Evolutionary conservation across 805 yeast species (phyloP), one percentile per base, ranked within the genome.

Genomic region (Myxozyma neotropica): DNA sequence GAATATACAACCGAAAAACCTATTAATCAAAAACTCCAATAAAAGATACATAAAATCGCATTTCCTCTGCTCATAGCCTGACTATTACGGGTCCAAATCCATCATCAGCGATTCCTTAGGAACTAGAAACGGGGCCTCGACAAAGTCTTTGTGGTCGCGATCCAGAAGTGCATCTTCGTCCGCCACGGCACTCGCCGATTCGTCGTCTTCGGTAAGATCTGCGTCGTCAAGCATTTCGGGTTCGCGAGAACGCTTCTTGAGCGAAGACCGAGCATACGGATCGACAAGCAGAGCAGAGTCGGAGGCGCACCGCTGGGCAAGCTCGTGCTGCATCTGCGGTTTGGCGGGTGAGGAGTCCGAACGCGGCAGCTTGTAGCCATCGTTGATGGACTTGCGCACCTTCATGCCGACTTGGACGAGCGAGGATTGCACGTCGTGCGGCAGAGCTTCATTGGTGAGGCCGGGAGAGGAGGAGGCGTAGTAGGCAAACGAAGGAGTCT

Each of bases 391-490:
- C 63, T 61, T 61, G 39, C 65, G 53, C n/a, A 61, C 58, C 12
- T 55, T 60, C 65, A 61, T 61, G 17, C 65, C 65, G 24, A 61
- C 53, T 8, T 53, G 48, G 8, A 61, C 40, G 31, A 61, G 55
- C 27, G 64, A 59, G 1, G 58, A 15, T 58, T 61, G 65, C 33
- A 55, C 19, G 1, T 50, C 59, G 5, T 23, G 43, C 13, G 59
- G 57, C 12, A 54, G 39, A 12, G 26, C 15, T 17, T 44, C 53
- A 27, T 15, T 13, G 33, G 43, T 36, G n/a, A 40, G 29, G n/a
- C 52, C 49, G 8, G 58, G 27, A 4, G 52, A 27, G 12, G 55
- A 29, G 23, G 59, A 44, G n/a, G 57, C 44, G 29, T 58, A 58
- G 45, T 26, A 24, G 8, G 49, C 44, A 27, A 58, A 58, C 1